phyloP scores from a whole-genome alignment of 495 filamentous ascomycete species.

The Poronia punctata region DNA sequence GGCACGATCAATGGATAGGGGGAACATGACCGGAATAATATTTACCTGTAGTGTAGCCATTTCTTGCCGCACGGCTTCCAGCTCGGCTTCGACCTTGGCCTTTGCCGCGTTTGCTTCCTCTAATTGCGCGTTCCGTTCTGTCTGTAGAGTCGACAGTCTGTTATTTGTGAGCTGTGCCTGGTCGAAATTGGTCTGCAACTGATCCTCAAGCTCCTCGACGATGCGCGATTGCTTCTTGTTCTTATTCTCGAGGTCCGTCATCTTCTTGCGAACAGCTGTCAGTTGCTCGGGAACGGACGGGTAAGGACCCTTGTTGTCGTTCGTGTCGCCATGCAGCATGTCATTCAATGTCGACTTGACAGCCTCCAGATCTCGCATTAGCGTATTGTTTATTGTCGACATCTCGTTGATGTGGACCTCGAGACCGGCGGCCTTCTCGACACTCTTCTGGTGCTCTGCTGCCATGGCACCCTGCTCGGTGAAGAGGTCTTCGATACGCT shows the following conservation, averaged over 20 bases:
- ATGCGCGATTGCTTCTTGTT: constrained; percentile 80
- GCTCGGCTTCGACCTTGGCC: constrained; percentile 41
- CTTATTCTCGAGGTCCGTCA: constrained; percentile 54
- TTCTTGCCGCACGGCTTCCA: constrained; percentile 57
- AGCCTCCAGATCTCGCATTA: constrained; percentile 48
- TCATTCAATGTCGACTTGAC: constrained; percentile 40
- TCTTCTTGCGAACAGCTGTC: constrained; percentile 65
- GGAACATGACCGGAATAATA: too few species aligned
- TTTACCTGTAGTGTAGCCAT: constrained; percentile 60
- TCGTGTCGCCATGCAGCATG: constrained; percentile 34
- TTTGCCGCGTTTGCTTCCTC: constrained; percentile 51
- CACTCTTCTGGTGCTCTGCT: constrained; percentile 50
- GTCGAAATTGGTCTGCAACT: constrained; percentile 90
- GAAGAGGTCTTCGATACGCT: constrained; percentile 46
- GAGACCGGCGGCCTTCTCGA: constrained; percentile 45
- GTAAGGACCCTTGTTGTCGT: constrained; percentile 42
- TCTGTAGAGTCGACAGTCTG: constrained; percentile 60
- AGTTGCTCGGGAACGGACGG: constrained; percentile 61
- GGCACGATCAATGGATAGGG: constrained; percentile 1
- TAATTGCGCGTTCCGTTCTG: constrained; percentile 56
- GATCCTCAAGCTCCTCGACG: constrained; percentile 93
- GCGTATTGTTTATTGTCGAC: constrained; percentile 45
- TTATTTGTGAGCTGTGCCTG: constrained; percentile 82
- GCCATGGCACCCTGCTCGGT: constrained; percentile 40
- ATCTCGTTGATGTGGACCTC: constrained; percentile 42